Percentiles rank a stretch among this genome's conserved stretches.
phyloP scores from a whole-genome alignment of 352 stramenopile species.

The Globisporangium takayamanum region DNA sequence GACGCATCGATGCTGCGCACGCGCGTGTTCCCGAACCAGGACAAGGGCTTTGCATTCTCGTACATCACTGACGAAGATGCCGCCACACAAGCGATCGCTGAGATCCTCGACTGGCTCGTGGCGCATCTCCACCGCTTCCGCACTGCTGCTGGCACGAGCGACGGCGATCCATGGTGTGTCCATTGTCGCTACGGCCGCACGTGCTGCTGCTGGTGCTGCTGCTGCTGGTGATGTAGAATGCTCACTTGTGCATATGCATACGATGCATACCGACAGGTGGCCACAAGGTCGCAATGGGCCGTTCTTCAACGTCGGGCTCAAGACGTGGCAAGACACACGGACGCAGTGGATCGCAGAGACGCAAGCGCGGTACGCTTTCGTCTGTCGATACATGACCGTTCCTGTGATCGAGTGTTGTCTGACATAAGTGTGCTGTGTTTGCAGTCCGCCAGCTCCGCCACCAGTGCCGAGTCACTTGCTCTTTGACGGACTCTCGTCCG shows the following conservation, averaged over 20 bases:
- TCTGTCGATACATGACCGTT: not conserved
- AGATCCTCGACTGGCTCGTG: conserved; percentile 83
- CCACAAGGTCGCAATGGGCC: conserved; percentile 82
- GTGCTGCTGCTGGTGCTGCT: not conserved
- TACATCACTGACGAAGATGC: conserved; percentile 89
- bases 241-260: not conserved
- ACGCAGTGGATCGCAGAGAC: conserved; percentile 66
- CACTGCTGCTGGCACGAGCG: conserved; percentile 62
- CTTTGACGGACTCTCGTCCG: conserved; percentile 78
- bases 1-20: conserved; percentile 20
- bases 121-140: conserved; percentile 81
- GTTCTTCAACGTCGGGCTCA: conserved; percentile 78
- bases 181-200: not conserved
- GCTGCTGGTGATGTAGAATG: not conserved
- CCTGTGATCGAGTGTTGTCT: not conserved
- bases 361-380: conserved; percentile 40
- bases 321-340: conserved; percentile 70
- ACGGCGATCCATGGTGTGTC: conserved; percentile 60
- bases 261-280: conserved; percentile 34
- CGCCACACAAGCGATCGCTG: conserved; percentile 76
- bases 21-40: conserved; percentile 64
- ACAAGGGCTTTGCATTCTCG: conserved; percentile 78
- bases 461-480: conserved; percentile 69
- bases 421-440: not conserved
- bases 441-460: conserved; percentile 54